These are phyloP conservation scores for Cyclotella atomus DNA, from an alignment of 108 stramenopile species.

Conservation along the genomic window DNA sequence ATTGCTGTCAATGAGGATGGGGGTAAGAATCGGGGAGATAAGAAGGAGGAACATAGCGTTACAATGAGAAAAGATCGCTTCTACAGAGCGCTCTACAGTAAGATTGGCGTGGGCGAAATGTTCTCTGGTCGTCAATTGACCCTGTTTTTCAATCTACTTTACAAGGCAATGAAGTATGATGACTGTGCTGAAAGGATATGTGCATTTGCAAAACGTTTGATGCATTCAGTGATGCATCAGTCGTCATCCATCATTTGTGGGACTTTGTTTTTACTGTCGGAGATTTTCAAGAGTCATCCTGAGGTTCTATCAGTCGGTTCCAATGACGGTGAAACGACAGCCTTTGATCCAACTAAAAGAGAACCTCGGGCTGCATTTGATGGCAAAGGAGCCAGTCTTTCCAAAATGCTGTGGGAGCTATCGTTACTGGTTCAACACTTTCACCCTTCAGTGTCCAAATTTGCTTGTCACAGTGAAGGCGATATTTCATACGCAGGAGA, in stretches of 20 bases:
- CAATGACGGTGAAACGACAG: constrained; percentile 9
- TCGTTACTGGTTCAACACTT: constrained; percentile 82
- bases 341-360: constrained; percentile 70
- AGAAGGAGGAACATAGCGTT: constrained; percentile 23
- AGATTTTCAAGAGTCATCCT: constrained; percentile 76
- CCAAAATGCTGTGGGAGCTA: constrained; percentile 82
- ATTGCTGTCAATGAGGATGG: constrained; percentile 12
- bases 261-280: constrained; percentile 88
- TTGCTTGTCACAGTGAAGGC: constrained; percentile 64
- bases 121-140: constrained; percentile 83
- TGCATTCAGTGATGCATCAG: constrained; percentile 76
- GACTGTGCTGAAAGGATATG: constrained; percentile 59
- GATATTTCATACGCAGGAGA: constrained; percentile 89
- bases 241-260: constrained; percentile 83
- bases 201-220: constrained; percentile 90
- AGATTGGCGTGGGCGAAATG: constrained; percentile 69
- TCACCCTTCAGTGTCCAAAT: constrained; percentile 95
- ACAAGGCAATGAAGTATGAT: constrained; percentile 94
- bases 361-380: constrained; percentile 71
- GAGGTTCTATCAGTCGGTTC: constrained; percentile 41
- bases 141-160: constrained; percentile 95
- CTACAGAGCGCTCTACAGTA: constrained; percentile 94
- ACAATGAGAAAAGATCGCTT: constrained; percentile 75
- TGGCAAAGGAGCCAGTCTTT: constrained; percentile 21
- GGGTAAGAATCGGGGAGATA: background rate